Base-by-base conservation (phyloP, 305 asterid genomes). In the Fraxinus xanthoxyloides region DNA sequence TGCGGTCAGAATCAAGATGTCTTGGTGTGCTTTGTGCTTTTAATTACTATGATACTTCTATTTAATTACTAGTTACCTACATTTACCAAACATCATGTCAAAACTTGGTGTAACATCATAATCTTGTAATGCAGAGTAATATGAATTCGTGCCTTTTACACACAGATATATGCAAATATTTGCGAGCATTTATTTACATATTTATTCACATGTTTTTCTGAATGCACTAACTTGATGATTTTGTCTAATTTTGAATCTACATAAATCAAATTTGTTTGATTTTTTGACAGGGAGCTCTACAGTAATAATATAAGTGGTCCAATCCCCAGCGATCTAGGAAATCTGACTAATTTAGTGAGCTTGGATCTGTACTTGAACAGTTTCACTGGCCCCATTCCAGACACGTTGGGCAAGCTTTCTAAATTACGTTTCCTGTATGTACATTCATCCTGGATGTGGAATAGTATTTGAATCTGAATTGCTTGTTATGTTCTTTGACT, bases 341-440 rank as follows among this genome's bases (percentile, higher is more conserved):
- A 26, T 67, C 83, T 91, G 72, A 91, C 90, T 40, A 91, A 91
- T 77, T 51, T 78, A 34, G 81, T 78, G 73, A 78, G 81, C 81
- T 78, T 78, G 54, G 81, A 78, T 78, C 75, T 78, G 51, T 78
- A 78, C 81, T 36, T 78, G 75, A 91, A 91, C 88, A 89, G 89
- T 72, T 78, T 91, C 87, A 83, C 85, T 0, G 94, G 94, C 9
- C 81, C 88, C 69, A 89, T 91, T 76, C 92, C 92, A 21, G 81
- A 31, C 56, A 34, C 81, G 4, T 34, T 78, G 81, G 81, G 81
- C 35, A 78, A 35, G 75, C 75, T 78, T 10, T 10, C 75, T 1
- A 78, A 78, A 40, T 46, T 78, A 28, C 81, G 81, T 17, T 78
- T 78, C 81, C 81, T 78, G 81, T 78, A 61, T 59, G 81, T 48